Evolutionary conservation across 306 rosid genomes (phyloP), one percentile per base, ranked within the genome.

Genomic region (Inga laurina): DNA sequence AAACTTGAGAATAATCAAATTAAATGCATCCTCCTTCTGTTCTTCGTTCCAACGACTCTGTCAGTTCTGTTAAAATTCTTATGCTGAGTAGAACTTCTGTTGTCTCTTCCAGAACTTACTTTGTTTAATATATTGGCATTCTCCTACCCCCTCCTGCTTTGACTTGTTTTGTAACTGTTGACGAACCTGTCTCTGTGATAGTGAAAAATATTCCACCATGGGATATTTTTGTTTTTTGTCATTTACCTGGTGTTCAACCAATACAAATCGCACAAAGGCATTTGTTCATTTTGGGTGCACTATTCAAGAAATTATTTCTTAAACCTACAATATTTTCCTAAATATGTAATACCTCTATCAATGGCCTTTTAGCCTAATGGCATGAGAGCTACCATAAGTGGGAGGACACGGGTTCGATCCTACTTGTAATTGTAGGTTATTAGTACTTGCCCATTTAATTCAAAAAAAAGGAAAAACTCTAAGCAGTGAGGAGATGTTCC

Each of bases 11-110:
- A 30, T 30, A 11, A 10, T 30, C 39, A 27, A 32, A 64, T 1
- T 54, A 21, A 24, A 64, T 75, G 56, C 57, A 24, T 59, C 30
- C 22, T 64, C 54, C 45, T 46, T 48, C 7, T 56, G 12, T 69
- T 34, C 82, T 70, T 77, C 83, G 56, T 75, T 81, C 62, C 41
- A 19, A 65, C 72, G 82, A 57, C 74, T 75, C n/a, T 43, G 45
- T 2, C 10, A 56, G 76, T 74, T 54, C 30, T 46, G 72, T 61
- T 72, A 34, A 64, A 62, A 73, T 57, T 15, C 67, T 80, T 80
- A 64, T 64, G 24, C 7, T 19, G 61, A 72, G 79, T 78, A 56
- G 61, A 61, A 66, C 62, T 77, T 73, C 11, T 6, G 16, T 67
- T 67, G 62, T n/a, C 30, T 79, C 27, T 79, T 78, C 45, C 5